Base-by-base conservation (phyloP, 768 basidiomycete genomes). In the Pholiota conissans region DNA sequence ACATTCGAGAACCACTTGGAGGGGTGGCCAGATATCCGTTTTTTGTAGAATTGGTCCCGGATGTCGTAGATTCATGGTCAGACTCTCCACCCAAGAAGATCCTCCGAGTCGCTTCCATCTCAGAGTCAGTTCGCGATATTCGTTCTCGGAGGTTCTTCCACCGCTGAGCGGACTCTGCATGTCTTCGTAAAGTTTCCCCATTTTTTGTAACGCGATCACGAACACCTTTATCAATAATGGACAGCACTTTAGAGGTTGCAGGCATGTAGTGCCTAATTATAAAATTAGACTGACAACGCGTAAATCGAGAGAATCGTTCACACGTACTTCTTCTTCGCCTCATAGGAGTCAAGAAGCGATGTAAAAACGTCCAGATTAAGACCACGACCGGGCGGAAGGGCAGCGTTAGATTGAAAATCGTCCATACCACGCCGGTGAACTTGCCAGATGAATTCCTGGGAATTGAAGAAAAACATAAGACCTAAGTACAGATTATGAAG, bases 181-280 rank as follows among this genome's bases (percentile, higher is more conserved):
- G 92, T 63, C 93, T 79, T 59, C 95, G 82, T 49, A 98, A 74
- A 30, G 93, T 93, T 75, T 98, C 96, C 1, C 96, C 96, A 61
- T 98, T 98, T 82, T 94, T 95, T 20, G 95, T 98, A 5, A 94
- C 89, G 55, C 95, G 85, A 61, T 97, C 95, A 56, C 85, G 84
- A 27, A 98, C 90, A 24, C 95, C 95, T 72, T 93, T 97, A 70
- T 94, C 93, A 65, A 98, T 90, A 64, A 97, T 95, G 24, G 90
- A 85, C 24, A 98, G 80, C 47, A 96, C 95, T 68, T 96, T 95
- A 6, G 87, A 89, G 3, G 91, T 91, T 34, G 94, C 93, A 1
- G 96, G 97, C 75, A 93, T 87, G 69, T 98, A 98, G 70, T 97
- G 94, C 68, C 93, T 95, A 65, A 46, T 57, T 47, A 57, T 61